Conservation (phyloP, 352 stramenopile species). For the Globisporangium cederbergense region DNA sequence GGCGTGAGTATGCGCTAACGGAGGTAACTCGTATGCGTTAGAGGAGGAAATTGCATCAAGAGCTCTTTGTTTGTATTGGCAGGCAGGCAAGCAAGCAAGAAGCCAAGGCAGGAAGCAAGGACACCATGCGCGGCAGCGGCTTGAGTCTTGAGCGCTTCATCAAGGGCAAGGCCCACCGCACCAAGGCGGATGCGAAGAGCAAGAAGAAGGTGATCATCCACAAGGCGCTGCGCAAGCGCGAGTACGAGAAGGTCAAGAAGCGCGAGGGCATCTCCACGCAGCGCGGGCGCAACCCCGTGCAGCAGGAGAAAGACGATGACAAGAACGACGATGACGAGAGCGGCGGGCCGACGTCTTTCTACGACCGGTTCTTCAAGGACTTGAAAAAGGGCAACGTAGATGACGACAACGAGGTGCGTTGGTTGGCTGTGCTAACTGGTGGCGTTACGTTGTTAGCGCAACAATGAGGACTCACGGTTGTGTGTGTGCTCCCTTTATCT, state of each 20-base stretch:
- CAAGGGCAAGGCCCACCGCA: conserved; percentile 77
- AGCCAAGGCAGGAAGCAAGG: not conserved
- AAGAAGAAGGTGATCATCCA: conserved; percentile 81
- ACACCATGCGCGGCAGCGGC: conserved; percentile 64
- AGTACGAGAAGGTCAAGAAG: conserved; percentile 85
- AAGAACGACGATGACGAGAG: conserved; percentile 6
- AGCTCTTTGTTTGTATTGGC: not conserved
- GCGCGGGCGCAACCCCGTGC: conserved; percentile 15
- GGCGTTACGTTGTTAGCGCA: not conserved
- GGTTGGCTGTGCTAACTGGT: not conserved
- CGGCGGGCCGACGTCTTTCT: conserved; percentile 52
- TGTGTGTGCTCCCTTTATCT: too few relatives aligned
- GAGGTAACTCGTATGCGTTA: not conserved
- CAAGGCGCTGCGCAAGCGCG: conserved; percentile 72
- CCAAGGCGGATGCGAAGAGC: conserved; percentile 77
- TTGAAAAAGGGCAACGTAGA: conserved; percentile 41
- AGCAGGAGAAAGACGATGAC: conserved; percentile 14
- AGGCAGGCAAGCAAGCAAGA: not conserved
- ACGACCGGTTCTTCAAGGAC: conserved; percentile 75
- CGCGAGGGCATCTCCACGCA: conserved; percentile 27
- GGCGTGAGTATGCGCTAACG: not conserved
- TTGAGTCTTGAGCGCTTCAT: conserved; percentile 87
- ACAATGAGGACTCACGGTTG: not conserved
- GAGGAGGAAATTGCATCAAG: not conserved
- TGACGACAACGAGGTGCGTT: conserved; percentile 19